Evolutionary conservation across 129 eudicot genomes (phyloP), one percentile per base, ranked within the genome.

Genomic region (Flaveria bidentis): DNA sequence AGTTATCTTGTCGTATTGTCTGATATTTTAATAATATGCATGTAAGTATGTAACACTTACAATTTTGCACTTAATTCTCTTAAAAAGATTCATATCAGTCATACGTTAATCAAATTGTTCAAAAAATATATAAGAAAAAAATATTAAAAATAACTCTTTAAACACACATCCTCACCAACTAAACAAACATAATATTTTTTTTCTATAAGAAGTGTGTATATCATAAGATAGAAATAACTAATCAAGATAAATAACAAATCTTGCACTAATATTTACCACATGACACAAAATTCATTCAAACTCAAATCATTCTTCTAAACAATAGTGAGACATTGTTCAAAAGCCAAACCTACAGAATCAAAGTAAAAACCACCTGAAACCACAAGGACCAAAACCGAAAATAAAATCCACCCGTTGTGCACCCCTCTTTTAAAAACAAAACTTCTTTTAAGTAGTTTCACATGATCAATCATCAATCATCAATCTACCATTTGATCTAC

Each of bases 311-410:
- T n/a, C 12, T 41, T 45, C 8, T 5, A 67, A 30, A 30, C 5
- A 30, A 30, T 46, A 46, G 55, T 11, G 57, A 2, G 17, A 69
- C 13, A 46, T 69, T 69, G 44, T 56, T 73, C 12, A 42, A 55
- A 58, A 61, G 15, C 0, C 13, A 46, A 56, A 42, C 78, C 10
- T 58, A 45, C 25, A 15, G 7, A 69, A 45, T 15, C 20, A 47
- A 47, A 75, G 39, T 47, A 16, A 51, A 47, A 47, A 63, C 62
- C 15, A 10, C 22, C 16, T 0, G 0, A 75, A 63, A 75, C 51
- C 42, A 67, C 46, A 67, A 77, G 81, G 60, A 77, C 81, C 41
- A 41, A 2, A 53, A 13, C 56, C 23, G 75, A 53, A 77, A 33
- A 53, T 55, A 61, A 41, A 13, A 41, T 45, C 23, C 75, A 49